phyloP scores from a whole-genome alignment of 1,284 basidiomycete species.

The Coniophora puteana region DNA sequence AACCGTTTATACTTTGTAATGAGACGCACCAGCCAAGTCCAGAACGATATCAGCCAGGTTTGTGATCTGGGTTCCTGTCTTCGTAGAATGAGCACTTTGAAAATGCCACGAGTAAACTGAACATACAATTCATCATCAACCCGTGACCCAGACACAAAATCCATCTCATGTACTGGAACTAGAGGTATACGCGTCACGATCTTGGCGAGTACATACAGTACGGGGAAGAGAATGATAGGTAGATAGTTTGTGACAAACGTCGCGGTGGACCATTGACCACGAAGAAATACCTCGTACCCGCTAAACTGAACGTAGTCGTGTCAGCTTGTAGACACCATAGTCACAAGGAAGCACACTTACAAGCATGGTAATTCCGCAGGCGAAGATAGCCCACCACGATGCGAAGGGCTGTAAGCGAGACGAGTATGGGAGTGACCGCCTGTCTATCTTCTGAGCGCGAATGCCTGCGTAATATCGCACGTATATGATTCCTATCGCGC shows the following conservation, averaged over 20 bases:
- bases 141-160: constrained; percentile 58
- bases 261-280: constrained; percentile 29
- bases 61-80: constrained; percentile 69
- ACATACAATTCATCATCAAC: constrained; percentile 69
- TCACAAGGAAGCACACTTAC: constrained; percentile 31
- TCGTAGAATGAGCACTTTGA: no score
- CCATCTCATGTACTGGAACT: constrained; percentile 46
- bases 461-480: constrained; percentile 58
- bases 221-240: constrained; percentile 56
- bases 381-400: constrained; percentile 38
- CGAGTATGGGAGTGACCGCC: constrained; percentile 47
- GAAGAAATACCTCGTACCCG: constrained; percentile 42
- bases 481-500: constrained; percentile 58
- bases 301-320: constrained; percentile 30
- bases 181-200: constrained; percentile 34
- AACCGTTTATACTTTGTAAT: no score
- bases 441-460: constrained; percentile 51
- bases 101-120: no score
- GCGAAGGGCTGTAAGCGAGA: constrained; percentile 43
- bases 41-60: constrained; percentile 65
- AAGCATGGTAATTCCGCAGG: constrained; percentile 34
- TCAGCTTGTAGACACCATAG: no score
- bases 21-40: constrained; percentile 67
- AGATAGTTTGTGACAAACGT: constrained; percentile 51
- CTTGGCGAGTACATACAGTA: constrained; percentile 50